Base-by-base conservation (phyloP, 352 stramenopile species). In the Salisapilia sapeloensis region DNA sequence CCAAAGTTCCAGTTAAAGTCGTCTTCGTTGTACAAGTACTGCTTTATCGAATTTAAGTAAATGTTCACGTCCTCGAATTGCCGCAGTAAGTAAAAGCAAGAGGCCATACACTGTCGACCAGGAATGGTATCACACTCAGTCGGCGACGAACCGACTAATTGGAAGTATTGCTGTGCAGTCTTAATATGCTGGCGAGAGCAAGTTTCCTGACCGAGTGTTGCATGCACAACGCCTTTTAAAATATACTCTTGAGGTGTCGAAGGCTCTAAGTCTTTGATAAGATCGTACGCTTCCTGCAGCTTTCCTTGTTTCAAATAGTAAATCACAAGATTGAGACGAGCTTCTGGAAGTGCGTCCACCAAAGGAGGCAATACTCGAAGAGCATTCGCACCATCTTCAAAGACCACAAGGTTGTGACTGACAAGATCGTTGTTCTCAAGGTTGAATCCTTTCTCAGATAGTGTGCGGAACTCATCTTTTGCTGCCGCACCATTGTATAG, bases 1-100 rank as follows among this genome's bases (percentile, higher is more conserved):
- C 90, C 93, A 50, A 95, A 94, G 61, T 98, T 98, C 85, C 87
- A 98, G 54, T 98, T 97, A 61, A 98, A 98, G 35, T 93, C 81
- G 58, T 97, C 90, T 56, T 97, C 87, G 46, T 95, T 95, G 75
- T 96, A 96, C 35, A 96, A 66, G 55, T 91, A 89, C 35, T 91
- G 69, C 56, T 97, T 97, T 60, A 97, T 91, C 21, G 74, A 94
- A 49, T 96, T 96, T 27, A 97, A 64, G 57, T 97, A 97, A 31
- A 97, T 96, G 56, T 97, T 97, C 48, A 96, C 89, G 42, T 96
- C 87, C 35, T 96, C 87, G 40, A 97, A 98, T 44, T 97, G 76
- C 46, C 94, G 91, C 51, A 95, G 69, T 36, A 98, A 52, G 54
- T 96, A 97, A 48, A 97, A 97, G 54, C 78, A 97, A 24, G 81